Conservation (phyloP, 352 stramenopile genomes). For the Blastocystis hominis region DNA sequence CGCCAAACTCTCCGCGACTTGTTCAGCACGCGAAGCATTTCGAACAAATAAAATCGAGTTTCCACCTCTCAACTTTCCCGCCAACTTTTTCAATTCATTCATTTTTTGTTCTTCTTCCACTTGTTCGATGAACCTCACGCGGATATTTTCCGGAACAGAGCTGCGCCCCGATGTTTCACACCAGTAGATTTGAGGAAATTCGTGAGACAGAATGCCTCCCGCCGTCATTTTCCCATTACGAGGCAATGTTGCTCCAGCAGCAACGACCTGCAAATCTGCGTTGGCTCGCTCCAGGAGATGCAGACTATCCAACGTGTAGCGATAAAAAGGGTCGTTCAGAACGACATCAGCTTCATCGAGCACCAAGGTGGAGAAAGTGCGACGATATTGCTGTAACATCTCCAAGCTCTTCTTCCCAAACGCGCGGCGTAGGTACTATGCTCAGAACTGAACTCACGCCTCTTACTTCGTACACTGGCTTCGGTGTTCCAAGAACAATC, state of each 20-base stretch:
- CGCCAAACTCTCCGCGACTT: neutral
- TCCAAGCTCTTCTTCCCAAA: conserved; percentile 20
- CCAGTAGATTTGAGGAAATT: neutral
- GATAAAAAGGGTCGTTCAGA: conserved; percentile 32
- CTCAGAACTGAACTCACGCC: neutral
- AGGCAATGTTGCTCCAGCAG: conserved; percentile 19
- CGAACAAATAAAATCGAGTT: neutral
- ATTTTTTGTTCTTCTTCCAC: neutral
- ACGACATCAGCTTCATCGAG: conserved; percentile 45
- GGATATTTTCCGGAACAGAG: neutral
- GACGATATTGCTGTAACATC: neutral
- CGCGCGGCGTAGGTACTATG: neutral
- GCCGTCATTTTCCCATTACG: conserved; percentile 15
- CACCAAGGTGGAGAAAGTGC: conserved; percentile 6
- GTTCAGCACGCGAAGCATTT: neutral
- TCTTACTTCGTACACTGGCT: neutral
- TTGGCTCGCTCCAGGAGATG: neutral
- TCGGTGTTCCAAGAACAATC: conserved; percentile 10
- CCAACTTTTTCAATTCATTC: neutral
- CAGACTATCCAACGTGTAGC: neutral
- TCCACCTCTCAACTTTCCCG: neutral
- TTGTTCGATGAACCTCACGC: neutral
- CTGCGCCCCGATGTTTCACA: neutral
- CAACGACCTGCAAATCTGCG: neutral
- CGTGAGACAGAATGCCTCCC: neutral